Conservation (phyloP, 2,329 filamentous ascomycete genomes). For the Xylariaceae sp. region DNA sequence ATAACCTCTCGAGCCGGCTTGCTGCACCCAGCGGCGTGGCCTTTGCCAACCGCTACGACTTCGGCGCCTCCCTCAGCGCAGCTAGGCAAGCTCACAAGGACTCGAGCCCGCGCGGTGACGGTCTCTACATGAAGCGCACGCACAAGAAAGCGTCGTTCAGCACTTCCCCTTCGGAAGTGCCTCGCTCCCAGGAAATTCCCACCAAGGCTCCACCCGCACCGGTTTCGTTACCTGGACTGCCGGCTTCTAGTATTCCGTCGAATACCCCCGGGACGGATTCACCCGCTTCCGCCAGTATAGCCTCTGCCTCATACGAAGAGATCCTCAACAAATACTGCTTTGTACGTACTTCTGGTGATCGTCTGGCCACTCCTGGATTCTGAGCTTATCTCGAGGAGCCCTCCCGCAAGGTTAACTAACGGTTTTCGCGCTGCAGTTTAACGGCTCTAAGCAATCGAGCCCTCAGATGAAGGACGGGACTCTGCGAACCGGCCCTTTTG, state of each 20-base stretch:
- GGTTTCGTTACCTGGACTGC: too few relatives aligned
- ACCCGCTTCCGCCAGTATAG: slow-evolving; percentile 47
- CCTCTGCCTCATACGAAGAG: slow-evolving; percentile 90
- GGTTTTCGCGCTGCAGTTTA: slow-evolving; percentile 39
- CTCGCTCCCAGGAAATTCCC: slow-evolving; percentile 3
- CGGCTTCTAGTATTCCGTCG: too few relatives aligned
- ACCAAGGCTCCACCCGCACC: slow-evolving; percentile 2
- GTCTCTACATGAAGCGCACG: slow-evolving; percentile 50
- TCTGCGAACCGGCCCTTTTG: slow-evolving; percentile 33
- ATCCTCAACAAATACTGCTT: slow-evolving; percentile 99
- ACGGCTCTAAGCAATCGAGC: slow-evolving; percentile 49
- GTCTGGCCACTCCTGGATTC: slow-evolving; percentile 11
- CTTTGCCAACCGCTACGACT: slow-evolving; percentile 93
- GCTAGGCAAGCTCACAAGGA: slow-evolving; percentile 71
- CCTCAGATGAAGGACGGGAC: slow-evolving; percentile 43
- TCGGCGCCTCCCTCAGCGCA: slow-evolving; percentile 81
- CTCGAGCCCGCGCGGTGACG: slow-evolving; percentile 43
- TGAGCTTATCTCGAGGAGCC: slow-evolving; percentile 5
- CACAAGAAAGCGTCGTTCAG: slow-evolving; percentile 30
- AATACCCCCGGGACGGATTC: slow-evolving; percentile 42
- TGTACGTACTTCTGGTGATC: slow-evolving; percentile 62
- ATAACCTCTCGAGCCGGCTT: slow-evolving; percentile 47
- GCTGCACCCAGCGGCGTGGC: slow-evolving; percentile 57
- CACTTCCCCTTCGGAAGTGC: slow-evolving; percentile 11
- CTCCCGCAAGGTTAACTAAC: slow-evolving; percentile 15